phyloP scores from a whole-genome alignment of 768 basidiomycete genomes.

The Hortiboletus campestris region DNA sequence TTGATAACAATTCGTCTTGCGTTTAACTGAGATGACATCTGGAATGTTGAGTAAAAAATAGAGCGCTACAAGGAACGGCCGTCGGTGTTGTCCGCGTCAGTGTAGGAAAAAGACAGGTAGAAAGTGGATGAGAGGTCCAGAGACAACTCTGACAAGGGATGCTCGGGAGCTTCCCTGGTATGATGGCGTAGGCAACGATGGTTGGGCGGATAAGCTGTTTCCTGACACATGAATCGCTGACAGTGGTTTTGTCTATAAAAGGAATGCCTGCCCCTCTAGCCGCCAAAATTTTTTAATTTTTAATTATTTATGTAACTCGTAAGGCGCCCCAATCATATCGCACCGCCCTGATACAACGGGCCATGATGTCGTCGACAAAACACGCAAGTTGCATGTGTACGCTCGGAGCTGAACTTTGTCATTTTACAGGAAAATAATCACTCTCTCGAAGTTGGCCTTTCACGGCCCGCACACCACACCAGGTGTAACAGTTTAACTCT shows the following conservation, averaged over 20 bases:
- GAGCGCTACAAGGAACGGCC: not conserved
- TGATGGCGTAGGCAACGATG: not conserved
- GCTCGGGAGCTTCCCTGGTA: not conserved
- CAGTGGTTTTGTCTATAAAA: conserved; percentile 6
- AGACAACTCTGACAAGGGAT: not conserved
- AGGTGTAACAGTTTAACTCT: too few relatives aligned
- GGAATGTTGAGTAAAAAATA: not conserved
- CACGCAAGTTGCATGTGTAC: too few relatives aligned
- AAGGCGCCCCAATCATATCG: too few relatives aligned
- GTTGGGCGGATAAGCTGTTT: not conserved
- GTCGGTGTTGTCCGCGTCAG: not conserved
- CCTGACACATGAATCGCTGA: not conserved
- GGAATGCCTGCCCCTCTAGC: not conserved
- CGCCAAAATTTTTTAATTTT: too few relatives aligned
- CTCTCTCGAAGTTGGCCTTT: too few relatives aligned
- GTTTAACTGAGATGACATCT: conserved; percentile 31
- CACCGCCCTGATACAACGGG: too few relatives aligned
- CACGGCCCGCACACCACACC: too few relatives aligned
- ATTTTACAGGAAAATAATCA: too few relatives aligned
- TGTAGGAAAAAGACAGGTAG: not conserved
- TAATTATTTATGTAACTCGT: too few relatives aligned
- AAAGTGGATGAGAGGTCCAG: not conserved
- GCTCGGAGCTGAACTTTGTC: too few relatives aligned
- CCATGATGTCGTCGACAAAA: too few relatives aligned
- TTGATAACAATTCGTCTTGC: conserved; percentile 47